Evolutionary conservation across 176 grass and related monocot genomes (phyloP).

Genomic region (Carex parvula): DNA sequence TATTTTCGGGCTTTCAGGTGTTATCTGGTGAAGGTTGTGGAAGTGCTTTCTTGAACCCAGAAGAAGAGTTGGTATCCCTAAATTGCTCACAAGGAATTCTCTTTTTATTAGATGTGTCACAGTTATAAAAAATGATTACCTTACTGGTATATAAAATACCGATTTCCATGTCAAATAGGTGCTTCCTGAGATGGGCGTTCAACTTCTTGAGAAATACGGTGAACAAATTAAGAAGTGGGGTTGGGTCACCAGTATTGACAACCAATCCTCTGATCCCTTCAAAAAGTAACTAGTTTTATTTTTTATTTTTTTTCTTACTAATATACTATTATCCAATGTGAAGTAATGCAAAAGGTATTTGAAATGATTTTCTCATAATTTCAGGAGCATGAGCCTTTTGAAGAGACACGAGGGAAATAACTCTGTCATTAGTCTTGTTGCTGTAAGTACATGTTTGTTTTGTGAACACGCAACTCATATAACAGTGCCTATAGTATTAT

Average conservation of each 20-base stretch:
- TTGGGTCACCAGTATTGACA: constrained; percentile 58
- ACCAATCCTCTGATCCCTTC: constrained; percentile 54
- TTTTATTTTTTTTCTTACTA: neutral
- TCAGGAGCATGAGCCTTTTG: constrained; percentile 87
- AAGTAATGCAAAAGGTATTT: neutral
- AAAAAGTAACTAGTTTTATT: constrained; percentile 44
- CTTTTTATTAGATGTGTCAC: constrained; percentile 9
- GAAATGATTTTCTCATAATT: constrained; percentile 33
- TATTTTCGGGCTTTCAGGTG: constrained; percentile 50
- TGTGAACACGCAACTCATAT: constrained; percentile 26
- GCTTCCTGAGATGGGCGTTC: constrained; percentile 87
- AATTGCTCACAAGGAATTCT: constrained; percentile 22
- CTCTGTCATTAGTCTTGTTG: constrained; percentile 63
- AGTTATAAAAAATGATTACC: neutral
- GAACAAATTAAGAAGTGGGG: constrained; percentile 89
- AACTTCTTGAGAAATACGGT: constrained; percentile 76
- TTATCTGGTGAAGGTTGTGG: constrained; percentile 58
- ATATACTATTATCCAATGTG: neutral
- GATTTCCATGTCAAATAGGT: constrained; percentile 35
- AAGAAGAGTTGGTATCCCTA: constrained; percentile 68
- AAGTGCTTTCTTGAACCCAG: constrained; percentile 59
- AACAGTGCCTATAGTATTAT: neutral
- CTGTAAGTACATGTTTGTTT: constrained; percentile 57
- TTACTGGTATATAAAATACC: neutral
- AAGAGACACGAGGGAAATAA: constrained; percentile 49